Percentiles rank a stretch among this genome's conserved stretches.
Evolutionary conservation across 2,329 filamentous ascomycete species (phyloP).

Genomic region (Sclerotinia minor): DNA sequence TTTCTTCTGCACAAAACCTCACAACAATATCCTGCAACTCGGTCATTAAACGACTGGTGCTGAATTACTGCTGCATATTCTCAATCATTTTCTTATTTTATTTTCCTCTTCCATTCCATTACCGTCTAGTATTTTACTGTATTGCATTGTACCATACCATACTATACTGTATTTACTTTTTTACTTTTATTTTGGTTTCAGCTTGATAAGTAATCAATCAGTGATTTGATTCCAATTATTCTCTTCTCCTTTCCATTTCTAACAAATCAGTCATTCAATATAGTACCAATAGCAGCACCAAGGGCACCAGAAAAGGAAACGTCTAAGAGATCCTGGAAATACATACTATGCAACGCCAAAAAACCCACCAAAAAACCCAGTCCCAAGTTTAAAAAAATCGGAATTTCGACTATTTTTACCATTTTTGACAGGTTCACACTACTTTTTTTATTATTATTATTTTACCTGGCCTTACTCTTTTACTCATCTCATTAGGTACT

Average conservation of each 20-base stretch:
- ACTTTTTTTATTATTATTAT: not conserved
- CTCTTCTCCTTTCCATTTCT: not conserved
- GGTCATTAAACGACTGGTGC: conserved; percentile 13
- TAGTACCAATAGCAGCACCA: too few species aligned
- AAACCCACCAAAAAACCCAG: not conserved
- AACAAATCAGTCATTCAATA: conserved; percentile 1
- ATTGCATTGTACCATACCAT: not conserved
- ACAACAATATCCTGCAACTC: not conserved
- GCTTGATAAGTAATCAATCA: too few species aligned
- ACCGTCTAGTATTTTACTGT: not conserved
- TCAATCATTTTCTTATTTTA: not conserved
- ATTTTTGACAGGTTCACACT: too few species aligned
- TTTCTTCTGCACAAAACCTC: not conserved
- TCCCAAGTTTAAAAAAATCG: not conserved
- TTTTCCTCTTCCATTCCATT: too few species aligned
- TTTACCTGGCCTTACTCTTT: too few species aligned
- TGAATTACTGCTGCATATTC: not conserved
- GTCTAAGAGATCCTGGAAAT: not conserved
- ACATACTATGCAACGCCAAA: not conserved
- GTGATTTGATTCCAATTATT: not conserved
- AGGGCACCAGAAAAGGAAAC: not conserved
- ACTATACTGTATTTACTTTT: not conserved
- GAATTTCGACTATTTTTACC: conserved; percentile 3
- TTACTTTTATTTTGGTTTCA: not conserved
- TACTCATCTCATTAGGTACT: too few species aligned